Percentiles rank a stretch among this genome's conserved stretches.
These are phyloP conservation scores for Canavalia ensiformis DNA, from an alignment of 306 rosid species.

Conservation along the genomic window DNA sequence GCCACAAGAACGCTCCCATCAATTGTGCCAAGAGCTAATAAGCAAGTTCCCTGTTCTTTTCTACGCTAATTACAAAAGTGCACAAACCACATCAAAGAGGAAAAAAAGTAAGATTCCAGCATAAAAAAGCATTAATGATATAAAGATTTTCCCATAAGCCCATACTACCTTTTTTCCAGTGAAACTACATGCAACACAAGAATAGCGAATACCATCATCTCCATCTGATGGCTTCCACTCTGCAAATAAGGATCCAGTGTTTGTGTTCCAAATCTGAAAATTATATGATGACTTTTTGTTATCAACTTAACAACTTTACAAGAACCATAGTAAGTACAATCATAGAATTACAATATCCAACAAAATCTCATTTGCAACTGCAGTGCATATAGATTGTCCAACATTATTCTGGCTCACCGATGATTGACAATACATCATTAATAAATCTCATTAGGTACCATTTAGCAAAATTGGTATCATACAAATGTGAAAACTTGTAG, in stretches of 20 bases:
- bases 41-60: conserved; percentile 57
- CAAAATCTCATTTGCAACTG: conserved; percentile 22
- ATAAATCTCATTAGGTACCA: conserved; percentile 5
- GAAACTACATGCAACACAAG: conserved; percentile 65
- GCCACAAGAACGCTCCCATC: conserved; percentile 56
- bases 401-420: background rate
- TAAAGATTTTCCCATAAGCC: conserved; percentile 16
- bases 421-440: background rate
- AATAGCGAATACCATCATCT: conserved; percentile 52
- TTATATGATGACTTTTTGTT: conserved; percentile 6
- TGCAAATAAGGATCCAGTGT: conserved; percentile 55
- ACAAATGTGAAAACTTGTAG: background rate
- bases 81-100: conserved; percentile 29
- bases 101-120: conserved; percentile 15
- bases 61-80: conserved; percentile 58
- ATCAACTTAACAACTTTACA: conserved; percentile 11
- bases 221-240: conserved; percentile 61
- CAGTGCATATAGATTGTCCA: conserved; percentile 2
- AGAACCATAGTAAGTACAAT: conserved; percentile 7
- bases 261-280: conserved; percentile 71
- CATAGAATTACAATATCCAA: background rate
- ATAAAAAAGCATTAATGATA: background rate
- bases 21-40: conserved; percentile 56
- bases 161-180: conserved; percentile 56
- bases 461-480: background rate